Base-by-base conservation (phyloP, 31 red algal genomes). In the Endocladia muricata region DNA sequence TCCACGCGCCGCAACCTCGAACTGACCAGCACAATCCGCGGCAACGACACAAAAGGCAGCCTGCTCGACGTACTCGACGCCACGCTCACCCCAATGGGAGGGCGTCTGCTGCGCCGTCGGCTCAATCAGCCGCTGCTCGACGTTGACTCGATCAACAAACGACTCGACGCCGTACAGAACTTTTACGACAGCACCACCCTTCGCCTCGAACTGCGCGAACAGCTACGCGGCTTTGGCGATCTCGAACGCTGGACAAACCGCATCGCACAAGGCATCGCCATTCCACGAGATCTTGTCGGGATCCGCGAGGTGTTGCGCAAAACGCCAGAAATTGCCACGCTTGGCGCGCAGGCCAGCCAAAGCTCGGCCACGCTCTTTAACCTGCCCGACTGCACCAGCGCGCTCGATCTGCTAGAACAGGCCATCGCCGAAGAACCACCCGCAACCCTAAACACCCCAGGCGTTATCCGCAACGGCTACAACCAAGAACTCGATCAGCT, bases 41-140 rank as follows among this genome's bases (percentile, higher is more conserved):
- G 91, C 54, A 76, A 77, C 33, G 47, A 72, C 56, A 71, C 65
- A 60, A 72, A 77, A 9, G 71, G 87, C 40, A 68, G 81, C 13
- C 69, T 98, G 31, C 77, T 78, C 41, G 82, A 78, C 81, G 81
- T 83, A 13, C 26, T 98, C 36, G 88, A 94, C 62, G 37, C 80
- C 38, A 98, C 95, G 9, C 43, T 78, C 2, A 94, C 95, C 47
- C 51, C 83, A 36, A 92, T 94, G 83, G 95, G 95, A 38, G 77
- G 77, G 2, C 74, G 95, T 11, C 70, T 76, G 57, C 70, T 98
- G 37, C 86, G 95, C 17, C 15, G 61, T 25, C 94, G 95, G 95
- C 73, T 98, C 23, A 41, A 82, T 37, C 52, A 60, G 23, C 95
- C 95, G 32, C 68, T 74, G 2, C 41, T 65, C 15, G 49, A 74